Percentiles rank a stretch among this genome's conserved stretches.
These are phyloP conservation scores for Myxozyma lipomycoides DNA, from an alignment of 805 yeast genomes.

Conservation along the genomic window DNA sequence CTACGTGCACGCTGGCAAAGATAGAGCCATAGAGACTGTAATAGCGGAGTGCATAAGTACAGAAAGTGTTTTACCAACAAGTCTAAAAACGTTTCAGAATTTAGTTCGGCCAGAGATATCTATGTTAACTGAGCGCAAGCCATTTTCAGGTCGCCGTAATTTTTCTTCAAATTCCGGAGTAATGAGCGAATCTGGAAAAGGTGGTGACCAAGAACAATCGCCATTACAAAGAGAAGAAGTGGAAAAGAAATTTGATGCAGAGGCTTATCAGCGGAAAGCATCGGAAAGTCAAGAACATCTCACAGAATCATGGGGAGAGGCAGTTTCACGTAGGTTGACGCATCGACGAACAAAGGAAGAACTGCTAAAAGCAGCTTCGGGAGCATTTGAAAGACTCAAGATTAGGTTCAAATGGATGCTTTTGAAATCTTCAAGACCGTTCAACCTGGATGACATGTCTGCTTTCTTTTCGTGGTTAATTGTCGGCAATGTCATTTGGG, in stretches of 20 bases:
- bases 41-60: neutral
- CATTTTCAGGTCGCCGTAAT: neutral
- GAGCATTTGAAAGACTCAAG: constrained; percentile 41
- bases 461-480: constrained; percentile 91
- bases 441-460: constrained; percentile 85
- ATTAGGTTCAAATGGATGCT: constrained; percentile 68
- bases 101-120: no score
- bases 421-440: constrained; percentile 72
- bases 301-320: constrained; percentile 19
- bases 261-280: no score
- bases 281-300: no score
- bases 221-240: no score
- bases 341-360: constrained; percentile 40
- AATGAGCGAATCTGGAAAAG: no score
- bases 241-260: no score
- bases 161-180: neutral
- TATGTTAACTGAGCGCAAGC: no score
- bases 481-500: constrained; percentile 76
- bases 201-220: no score
- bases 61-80: neutral
- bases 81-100: neutral
- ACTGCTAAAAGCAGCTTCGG: constrained; percentile 44
- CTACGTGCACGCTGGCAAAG: neutral
- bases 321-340: constrained; percentile 17
- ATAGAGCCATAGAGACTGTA: neutral